Percentiles rank a stretch among this genome's conserved stretches.
Evolutionary conservation across 768 basidiomycete genomes (phyloP).

Genomic region (Trametes cingulata): DNA sequence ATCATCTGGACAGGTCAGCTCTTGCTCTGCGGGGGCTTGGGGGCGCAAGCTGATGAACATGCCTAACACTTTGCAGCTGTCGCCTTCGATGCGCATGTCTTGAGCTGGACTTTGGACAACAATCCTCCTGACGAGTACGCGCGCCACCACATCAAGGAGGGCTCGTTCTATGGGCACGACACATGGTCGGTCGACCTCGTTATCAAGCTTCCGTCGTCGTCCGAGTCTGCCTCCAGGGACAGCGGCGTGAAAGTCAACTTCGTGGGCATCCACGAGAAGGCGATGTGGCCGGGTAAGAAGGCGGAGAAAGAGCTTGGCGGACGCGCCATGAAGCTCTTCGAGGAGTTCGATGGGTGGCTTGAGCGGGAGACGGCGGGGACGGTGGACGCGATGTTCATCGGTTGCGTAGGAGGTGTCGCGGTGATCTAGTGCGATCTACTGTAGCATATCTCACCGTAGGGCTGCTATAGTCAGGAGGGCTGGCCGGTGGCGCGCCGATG

Average conservation of each 20-base stretch:
- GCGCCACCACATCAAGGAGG: conserved; percentile 91
- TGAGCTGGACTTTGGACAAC: conserved; percentile 80
- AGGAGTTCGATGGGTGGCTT: conserved; percentile 74
- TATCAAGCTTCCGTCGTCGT: conserved; percentile 49
- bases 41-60: background rate
- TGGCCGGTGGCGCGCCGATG: too few species aligned
- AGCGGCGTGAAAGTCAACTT: conserved; percentile 63
- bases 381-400: conserved; percentile 68
- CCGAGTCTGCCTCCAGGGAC: conserved; percentile 9
- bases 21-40: background rate
- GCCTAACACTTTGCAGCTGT: conserved; percentile 52
- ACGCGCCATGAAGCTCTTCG: conserved; percentile 72
- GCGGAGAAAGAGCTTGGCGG: conserved; percentile 47
- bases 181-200: conserved; percentile 74
- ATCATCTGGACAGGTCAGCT: conserved; percentile 81
- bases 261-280: conserved; percentile 78
- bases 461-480: too few species aligned
- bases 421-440: conserved; percentile 34
- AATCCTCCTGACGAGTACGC: conserved; percentile 73
- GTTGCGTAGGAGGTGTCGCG: conserved; percentile 66
- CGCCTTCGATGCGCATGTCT: conserved; percentile 88
- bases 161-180: conserved; percentile 78
- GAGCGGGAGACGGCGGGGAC: conserved; percentile 59
- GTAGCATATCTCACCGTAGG: too few species aligned
- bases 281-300: conserved; percentile 78